Evolutionary conservation across 257 asterid genomes (phyloP).

Genomic region (Linderniella brevidens): DNA sequence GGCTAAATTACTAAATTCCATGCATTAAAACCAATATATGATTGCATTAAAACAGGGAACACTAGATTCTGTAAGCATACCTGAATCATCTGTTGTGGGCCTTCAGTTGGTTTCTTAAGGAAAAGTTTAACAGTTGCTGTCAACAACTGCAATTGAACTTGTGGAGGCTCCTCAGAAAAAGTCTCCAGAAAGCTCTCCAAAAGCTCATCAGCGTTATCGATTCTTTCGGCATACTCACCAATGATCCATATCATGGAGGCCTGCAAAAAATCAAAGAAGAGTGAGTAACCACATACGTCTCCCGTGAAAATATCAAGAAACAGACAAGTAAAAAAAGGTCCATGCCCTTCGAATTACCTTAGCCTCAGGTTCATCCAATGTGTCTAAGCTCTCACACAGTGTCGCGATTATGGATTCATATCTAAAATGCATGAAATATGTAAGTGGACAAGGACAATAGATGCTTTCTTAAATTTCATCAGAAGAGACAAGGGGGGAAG

Average conservation of each 20-base stretch:
- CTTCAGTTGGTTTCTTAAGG: slow-evolving; percentile 98
- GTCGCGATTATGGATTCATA: slow-evolving; percentile 97
- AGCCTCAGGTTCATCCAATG: slow-evolving; percentile 98
- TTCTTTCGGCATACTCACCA: slow-evolving; percentile 99
- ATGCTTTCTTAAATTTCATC: slow-evolving; percentile 1
- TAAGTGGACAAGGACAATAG: neutral
- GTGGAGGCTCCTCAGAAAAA: slow-evolving; percentile 97
- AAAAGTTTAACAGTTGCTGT: slow-evolving; percentile 98
- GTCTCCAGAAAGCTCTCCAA: slow-evolving; percentile 94
- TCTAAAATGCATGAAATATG: slow-evolving; percentile 21
- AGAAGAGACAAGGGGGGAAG: slow-evolving; percentile 6
- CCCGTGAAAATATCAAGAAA: slow-evolving; percentile 6
- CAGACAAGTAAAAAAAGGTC: slow-evolving; percentile 9
- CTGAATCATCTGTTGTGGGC: slow-evolving; percentile 99
- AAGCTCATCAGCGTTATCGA: slow-evolving; percentile 99
- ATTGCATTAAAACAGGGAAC: slow-evolving; percentile 11
- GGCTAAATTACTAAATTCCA: slow-evolving; percentile 7
- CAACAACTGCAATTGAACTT: slow-evolving; percentile 88
- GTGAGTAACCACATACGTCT: slow-evolving; percentile 11
- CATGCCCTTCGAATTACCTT: slow-evolving; percentile 39
- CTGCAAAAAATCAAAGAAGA: slow-evolving; percentile 23
- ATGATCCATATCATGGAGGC: slow-evolving; percentile 99
- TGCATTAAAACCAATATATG: slow-evolving; percentile 7
- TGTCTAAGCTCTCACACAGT: slow-evolving; percentile 95
- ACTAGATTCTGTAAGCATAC: slow-evolving; percentile 18